Conservation (phyloP, 345 rosid species). For the Brassica nigra region DNA sequence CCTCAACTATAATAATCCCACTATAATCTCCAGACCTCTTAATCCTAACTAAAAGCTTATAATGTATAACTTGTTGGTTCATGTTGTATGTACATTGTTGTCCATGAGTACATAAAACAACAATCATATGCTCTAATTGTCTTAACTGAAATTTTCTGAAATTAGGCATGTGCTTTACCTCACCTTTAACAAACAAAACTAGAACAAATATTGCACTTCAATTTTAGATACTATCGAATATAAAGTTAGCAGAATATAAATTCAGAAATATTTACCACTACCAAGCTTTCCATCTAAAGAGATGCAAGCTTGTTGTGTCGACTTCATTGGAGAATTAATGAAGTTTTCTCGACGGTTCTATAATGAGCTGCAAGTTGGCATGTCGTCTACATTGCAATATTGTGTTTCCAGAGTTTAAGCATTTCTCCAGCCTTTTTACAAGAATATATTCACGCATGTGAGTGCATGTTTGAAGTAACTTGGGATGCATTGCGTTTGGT, state of each 20-base stretch:
- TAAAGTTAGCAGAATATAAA: slow-evolving; percentile 4
- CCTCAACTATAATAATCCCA: slow-evolving; percentile 7
- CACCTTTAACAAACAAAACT: slow-evolving; percentile 32
- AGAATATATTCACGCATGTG: too few species aligned
- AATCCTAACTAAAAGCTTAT: neutral
- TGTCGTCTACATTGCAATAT: too few species aligned
- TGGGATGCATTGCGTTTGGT: too few species aligned
- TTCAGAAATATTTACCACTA: slow-evolving; percentile 26
- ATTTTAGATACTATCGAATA: slow-evolving; percentile 1
- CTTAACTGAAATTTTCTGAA: slow-evolving; percentile 22
- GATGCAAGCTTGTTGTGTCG: neutral
- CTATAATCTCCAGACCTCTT: slow-evolving; percentile 16
- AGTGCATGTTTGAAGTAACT: neutral
- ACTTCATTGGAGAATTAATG: neutral
- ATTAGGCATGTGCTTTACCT: slow-evolving; percentile 26
- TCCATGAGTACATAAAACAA: slow-evolving; percentile 30
- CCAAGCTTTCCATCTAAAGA: slow-evolving; percentile 15
- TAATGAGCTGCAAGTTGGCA: too few species aligned
- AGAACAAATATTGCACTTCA: neutral
- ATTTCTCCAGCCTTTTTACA: slow-evolving; percentile 3
- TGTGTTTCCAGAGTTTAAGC: neutral
- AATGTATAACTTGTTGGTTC: slow-evolving; percentile 12
- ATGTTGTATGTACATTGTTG: slow-evolving; percentile 13
- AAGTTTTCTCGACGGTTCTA: too few species aligned
- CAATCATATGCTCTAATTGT: slow-evolving; percentile 20